phyloP scores from a whole-genome alignment of 176 grass and related monocot species.

The Calamus simplicifolius region DNA sequence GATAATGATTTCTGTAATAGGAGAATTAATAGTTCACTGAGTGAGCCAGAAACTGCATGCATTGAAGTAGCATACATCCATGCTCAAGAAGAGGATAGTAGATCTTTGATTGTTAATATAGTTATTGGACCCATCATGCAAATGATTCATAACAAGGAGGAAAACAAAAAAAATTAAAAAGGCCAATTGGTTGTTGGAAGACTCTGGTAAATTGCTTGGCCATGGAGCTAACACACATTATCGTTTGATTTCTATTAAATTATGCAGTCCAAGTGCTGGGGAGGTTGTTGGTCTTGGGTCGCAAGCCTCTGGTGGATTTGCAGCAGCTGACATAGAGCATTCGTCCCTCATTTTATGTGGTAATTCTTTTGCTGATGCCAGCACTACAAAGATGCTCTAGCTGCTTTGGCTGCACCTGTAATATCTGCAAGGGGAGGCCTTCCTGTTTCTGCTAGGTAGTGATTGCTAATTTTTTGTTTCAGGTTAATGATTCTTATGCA shows the following conservation, averaged over 20 bases:
- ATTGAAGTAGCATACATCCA: no score
- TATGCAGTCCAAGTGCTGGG: conserved; percentile 54
- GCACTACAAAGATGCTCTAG: conserved; percentile 52
- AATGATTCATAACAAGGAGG: no score
- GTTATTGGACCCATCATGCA: no score
- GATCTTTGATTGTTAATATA: no score
- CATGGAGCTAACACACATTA: conserved; percentile 1
- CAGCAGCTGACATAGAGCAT: conserved; percentile 61
- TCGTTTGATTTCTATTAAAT: conserved; percentile 14
- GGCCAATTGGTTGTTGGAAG: no score
- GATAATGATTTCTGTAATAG: no score
- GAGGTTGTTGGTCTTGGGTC: conserved; percentile 44
- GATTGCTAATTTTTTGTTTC: conserved; percentile 5
- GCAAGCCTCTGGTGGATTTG: conserved; percentile 57
- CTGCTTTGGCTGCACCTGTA: conserved; percentile 66
- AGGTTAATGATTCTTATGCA: neutral
- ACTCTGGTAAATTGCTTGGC: neutral
- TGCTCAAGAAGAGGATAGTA: no score
- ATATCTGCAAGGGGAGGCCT: conserved; percentile 72
- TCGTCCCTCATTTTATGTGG: conserved; percentile 76
- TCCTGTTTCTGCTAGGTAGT: conserved; percentile 63
- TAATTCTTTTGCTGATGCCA: conserved; percentile 64
- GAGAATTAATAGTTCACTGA: no score
- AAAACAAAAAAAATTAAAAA: no score
- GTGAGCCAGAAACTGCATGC: no score